Conservation (phyloP, 305 asterid species). For the Fraxinus velutina region DNA sequence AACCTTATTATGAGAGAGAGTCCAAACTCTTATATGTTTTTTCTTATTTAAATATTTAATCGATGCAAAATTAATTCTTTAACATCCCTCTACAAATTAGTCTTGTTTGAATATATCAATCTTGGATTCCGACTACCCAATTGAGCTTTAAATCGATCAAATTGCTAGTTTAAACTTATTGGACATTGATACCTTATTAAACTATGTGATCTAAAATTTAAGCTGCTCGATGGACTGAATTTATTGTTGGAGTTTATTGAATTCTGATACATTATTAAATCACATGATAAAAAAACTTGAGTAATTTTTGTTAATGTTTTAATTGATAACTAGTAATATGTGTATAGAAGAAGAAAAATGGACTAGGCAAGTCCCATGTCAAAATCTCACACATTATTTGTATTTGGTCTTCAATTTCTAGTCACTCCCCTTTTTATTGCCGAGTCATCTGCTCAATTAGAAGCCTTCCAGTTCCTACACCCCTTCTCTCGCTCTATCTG, state of each 20-base stretch:
- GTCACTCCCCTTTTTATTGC: neutral
- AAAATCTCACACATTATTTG: neutral
- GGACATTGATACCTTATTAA: no score
- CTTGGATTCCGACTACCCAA: neutral
- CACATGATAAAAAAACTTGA: neutral
- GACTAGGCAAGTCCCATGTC: neutral
- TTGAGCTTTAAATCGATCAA: neutral
- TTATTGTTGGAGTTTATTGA: neutral
- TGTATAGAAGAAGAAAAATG: neutral
- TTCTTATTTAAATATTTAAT: no score
- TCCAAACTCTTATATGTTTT: no score
- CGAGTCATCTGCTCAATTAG: neutral
- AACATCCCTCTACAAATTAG: neutral
- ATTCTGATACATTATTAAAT: neutral
- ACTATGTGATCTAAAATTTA: neutral
- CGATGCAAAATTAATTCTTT: neutral
- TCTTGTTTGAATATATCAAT: neutral
- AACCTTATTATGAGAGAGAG: neutral
- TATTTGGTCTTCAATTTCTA: neutral
- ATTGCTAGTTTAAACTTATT: no score
- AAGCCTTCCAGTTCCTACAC: slow-evolving; percentile 3
- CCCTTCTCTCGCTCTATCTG: slow-evolving; percentile 7
- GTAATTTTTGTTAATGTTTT: neutral
- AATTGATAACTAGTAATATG: neutral
- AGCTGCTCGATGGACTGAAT: neutral